Evolutionary conservation across 768 basidiomycete genomes (phyloP).

Genomic region (Leccinum subgranulosum): DNA sequence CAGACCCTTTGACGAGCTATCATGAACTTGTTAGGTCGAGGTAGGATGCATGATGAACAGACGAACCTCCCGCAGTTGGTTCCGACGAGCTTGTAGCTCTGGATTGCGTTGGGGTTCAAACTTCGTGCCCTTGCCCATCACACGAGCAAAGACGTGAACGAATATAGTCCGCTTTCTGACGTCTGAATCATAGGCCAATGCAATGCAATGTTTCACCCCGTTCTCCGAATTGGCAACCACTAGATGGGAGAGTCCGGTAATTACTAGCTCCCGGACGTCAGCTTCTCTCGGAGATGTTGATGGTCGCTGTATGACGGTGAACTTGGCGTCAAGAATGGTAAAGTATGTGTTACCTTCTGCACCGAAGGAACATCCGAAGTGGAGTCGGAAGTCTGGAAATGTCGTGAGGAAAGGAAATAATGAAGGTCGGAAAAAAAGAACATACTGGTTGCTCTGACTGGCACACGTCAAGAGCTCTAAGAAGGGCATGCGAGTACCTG

Average conservation of each 20-base stretch:
- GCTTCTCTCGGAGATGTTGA: conserved; percentile 48
- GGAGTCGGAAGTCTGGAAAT: conserved; percentile 43
- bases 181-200: conserved; percentile 74
- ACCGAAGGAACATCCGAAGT: conserved; percentile 48
- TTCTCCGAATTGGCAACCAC: conserved; percentile 83
- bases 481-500: conserved; percentile 66
- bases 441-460: conserved; percentile 47
- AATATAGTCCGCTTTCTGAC: conserved; percentile 72
- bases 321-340: neutral
- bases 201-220: conserved; percentile 85
- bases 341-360: conserved; percentile 37
- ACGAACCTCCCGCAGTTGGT: conserved; percentile 59
- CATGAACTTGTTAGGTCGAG: conserved; percentile 2
- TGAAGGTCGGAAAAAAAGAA: neutral
- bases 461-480: conserved; percentile 55
- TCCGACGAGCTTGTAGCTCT: conserved; percentile 44
- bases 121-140: conserved; percentile 75
- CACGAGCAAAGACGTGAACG: conserved; percentile 78
- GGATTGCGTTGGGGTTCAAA: conserved; percentile 62
- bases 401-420: conserved; percentile 8
- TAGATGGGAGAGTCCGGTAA: conserved; percentile 76
- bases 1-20: conserved; percentile 70
- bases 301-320: conserved; percentile 36
- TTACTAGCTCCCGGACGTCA: conserved; percentile 71
- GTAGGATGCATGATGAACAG: neutral